Conservation (phyloP, 495 filamentous ascomycete species). For the Chaetomium cochliodes region DNA sequence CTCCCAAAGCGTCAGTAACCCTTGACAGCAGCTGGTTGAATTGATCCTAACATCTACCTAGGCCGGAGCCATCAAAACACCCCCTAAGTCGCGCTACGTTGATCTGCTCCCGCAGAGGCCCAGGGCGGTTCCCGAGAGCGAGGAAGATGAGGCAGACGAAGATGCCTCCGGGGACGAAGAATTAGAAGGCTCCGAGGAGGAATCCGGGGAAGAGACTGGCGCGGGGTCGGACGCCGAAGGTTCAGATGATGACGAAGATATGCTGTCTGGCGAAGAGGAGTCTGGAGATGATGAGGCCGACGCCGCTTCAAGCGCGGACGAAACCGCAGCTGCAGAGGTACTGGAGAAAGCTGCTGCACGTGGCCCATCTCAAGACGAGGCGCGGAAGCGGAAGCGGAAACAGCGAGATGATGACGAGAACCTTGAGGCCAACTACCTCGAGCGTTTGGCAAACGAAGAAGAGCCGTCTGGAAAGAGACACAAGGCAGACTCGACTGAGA, state of each 20-base stretch:
- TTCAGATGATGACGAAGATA: conserved; percentile 34
- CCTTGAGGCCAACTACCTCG: conserved; percentile 78
- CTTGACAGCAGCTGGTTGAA: not conserved
- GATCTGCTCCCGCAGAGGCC: conserved; percentile 38
- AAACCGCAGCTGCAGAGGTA: conserved; percentile 37
- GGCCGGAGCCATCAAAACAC: conserved; percentile 66
- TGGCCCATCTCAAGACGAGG: conserved; percentile 32
- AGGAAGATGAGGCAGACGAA: conserved; percentile 29
- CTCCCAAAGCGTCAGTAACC: conserved; percentile 69
- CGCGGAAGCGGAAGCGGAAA: conserved; percentile 72
- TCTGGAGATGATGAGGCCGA: conserved; percentile 42
- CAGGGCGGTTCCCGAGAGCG: conserved; percentile 19
- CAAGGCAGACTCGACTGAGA: conserved; percentile 41
- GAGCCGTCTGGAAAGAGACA: conserved; percentile 47
- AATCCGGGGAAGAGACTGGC: not conserved
- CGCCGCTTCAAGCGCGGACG: conserved; percentile 37
- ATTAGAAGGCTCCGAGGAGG: conserved; percentile 10
- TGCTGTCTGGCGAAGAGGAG: conserved; percentile 32
- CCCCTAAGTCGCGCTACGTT: conserved; percentile 52
- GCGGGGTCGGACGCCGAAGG: not conserved
- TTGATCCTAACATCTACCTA: conserved; percentile 38
- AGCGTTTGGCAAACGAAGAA: conserved; percentile 60
- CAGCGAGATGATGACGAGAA: conserved; percentile 67
- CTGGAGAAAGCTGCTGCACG: conserved; percentile 36
- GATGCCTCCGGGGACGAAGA: conserved; percentile 29